Evolutionary conservation across 805 yeast genomes (phyloP), one percentile per base, ranked within the genome.

Genomic region (Millerozyma acaciae): DNA sequence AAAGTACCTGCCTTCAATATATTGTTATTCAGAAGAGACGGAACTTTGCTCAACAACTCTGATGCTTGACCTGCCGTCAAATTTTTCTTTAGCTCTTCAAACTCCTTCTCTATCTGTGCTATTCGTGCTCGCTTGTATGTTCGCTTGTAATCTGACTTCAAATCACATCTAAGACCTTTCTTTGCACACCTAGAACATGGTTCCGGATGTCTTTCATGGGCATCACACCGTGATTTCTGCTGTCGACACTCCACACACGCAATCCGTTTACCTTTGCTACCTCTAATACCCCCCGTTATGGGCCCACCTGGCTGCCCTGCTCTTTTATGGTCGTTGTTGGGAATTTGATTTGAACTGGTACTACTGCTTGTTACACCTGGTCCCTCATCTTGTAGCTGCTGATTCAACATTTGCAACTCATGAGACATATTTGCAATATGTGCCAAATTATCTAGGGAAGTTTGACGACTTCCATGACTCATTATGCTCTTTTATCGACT

Each of bases 191-290:
- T 68, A 0, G 90, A 67, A 49, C 98, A 93, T 2, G 96, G 84
- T 6, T 66, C 66, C 0, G 96, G 96, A 20, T 78, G 75, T 32
- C 66, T 69, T 38, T 77, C 88, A 43, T 70, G 76, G 8, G 96
- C 94, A 60, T 89, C 95, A 62, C 97, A 89, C 48, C 79, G 76
- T 21, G 88, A 81, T 60, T 93, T 93, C 55, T 90, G 98, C 58
- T 93, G 97, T 9, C 97, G 75, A 54, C 98, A 93, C 50, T 90
- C 96, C 1, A 86, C 87, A 65, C 98, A 93, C 0, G 97, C 97
- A 53, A 88, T 76, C 35, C 78, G 69, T 53, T 79, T 81, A 24
- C 55, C 45, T 32, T 47, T 58, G 2, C 44, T 41, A 5, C 32
- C 23, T 28, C 48, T 44, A 16, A 37, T 25, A n/a, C 28, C 28